A percentile compares a stretch with the other conserved stretches of the same genome.
phyloP scores from a whole-genome alignment of 2,329 filamentous ascomycete species.

The Colletotrichum limetticola region DNA sequence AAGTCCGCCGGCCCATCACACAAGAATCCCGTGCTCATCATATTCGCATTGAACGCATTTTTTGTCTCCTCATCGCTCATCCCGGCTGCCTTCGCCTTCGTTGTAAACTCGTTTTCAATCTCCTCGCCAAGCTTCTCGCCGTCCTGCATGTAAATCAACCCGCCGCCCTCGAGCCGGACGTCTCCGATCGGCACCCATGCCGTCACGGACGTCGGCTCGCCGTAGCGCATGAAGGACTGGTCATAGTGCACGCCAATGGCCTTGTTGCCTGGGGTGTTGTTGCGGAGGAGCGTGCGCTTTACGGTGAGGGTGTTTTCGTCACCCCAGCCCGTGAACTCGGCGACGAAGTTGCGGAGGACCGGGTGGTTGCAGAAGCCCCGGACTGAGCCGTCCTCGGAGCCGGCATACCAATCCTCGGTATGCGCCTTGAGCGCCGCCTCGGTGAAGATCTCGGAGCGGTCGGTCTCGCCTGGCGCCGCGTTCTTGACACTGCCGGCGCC shows the following conservation, averaged over 20 bases:
- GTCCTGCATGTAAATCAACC: conserved; percentile 68
- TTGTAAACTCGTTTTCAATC: conserved; percentile 57
- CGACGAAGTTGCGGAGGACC: conserved; percentile 58
- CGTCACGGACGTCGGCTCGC: conserved; percentile 64
- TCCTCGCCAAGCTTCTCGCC: conserved; percentile 45
- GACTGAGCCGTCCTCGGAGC: conserved; percentile 37
- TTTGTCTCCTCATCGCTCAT: conserved; percentile 62
- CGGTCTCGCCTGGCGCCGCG: conserved; percentile 53
- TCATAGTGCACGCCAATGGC: conserved; percentile 71
- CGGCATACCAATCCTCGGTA: conserved; percentile 58
- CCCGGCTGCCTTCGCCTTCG: conserved; percentile 52
- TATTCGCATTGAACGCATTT: conserved; percentile 67
- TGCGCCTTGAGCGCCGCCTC: conserved; percentile 64
- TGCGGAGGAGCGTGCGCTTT: conserved; percentile 62
- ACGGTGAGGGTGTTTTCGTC: conserved; percentile 39
- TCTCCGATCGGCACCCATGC: conserved; percentile 69
- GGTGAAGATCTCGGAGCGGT: conserved; percentile 39
- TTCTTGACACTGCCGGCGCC: conserved; percentile 62
- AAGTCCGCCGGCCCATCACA: conserved; percentile 47
- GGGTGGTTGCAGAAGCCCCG: conserved; percentile 62
- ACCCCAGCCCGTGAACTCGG: conserved; percentile 64
- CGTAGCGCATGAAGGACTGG: conserved; percentile 66
- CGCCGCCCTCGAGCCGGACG: conserved; percentile 63
- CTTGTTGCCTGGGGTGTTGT: conserved; percentile 66
- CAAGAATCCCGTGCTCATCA: conserved; percentile 66